Percentiles rank a stretch among this genome's conserved stretches.
phyloP scores from a whole-genome alignment of 495 filamentous ascomycete species.

The Amorphotheca resinae region DNA sequence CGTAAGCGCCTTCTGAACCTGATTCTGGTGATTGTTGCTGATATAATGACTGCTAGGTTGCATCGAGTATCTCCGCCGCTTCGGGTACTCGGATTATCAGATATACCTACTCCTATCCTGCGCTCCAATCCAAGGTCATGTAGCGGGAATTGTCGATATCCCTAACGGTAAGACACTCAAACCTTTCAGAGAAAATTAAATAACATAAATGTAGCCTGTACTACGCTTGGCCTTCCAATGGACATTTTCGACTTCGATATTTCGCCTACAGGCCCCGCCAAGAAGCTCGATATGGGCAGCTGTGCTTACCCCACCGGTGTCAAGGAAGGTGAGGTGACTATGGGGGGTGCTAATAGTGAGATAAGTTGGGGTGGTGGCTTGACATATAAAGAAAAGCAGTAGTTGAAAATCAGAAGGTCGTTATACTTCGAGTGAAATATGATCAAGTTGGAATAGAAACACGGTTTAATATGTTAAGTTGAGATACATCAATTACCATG shows the following conservation, averaged over 20 bases:
- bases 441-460: too few species aligned
- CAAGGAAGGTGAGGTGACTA: conserved; percentile 28
- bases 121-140: conserved; percentile 82
- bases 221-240: conserved; percentile 79
- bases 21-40: neutral
- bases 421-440: too few species aligned
- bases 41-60: conserved; percentile 14
- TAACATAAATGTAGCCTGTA: conserved; percentile 52
- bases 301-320: conserved; percentile 59
- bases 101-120: conserved; percentile 81
- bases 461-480: too few species aligned
- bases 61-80: conserved; percentile 80
- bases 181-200: conserved; percentile 24
- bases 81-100: conserved; percentile 67
- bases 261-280: conserved; percentile 46
- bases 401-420: conserved; percentile 1
- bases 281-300: conserved; percentile 57
- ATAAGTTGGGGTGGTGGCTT: conserved; percentile 39
- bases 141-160: conserved; percentile 90
- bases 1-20: conserved; percentile 23
- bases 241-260: conserved; percentile 98
- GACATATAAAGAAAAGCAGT: conserved; percentile 28
- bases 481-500: too few species aligned
- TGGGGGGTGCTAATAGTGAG: conserved; percentile 33
- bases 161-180: conserved; percentile 26